A percentile compares a stretch with the other conserved stretches of the same genome.
phyloP scores from a whole-genome alignment of 352 stramenopile species.

The Globisporangium spinosum region DNA sequence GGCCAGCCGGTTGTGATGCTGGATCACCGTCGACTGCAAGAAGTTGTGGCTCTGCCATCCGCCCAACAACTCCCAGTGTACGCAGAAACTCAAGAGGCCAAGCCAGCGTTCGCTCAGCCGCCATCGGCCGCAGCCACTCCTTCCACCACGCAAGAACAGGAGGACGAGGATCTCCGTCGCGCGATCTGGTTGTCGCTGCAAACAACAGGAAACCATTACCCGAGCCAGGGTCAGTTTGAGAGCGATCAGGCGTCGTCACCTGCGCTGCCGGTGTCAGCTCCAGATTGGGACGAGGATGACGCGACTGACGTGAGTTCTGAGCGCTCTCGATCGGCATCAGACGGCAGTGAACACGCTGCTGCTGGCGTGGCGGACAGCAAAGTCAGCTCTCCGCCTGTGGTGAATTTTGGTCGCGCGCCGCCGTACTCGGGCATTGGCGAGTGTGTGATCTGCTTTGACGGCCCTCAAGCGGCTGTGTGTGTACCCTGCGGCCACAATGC shows the following conservation, averaged over 20 bases:
- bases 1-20: slow-evolving; percentile 4
- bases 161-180: slow-evolving; percentile 51
- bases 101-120: background rate
- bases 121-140: background rate
- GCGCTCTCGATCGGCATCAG: background rate
- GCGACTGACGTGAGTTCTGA: background rate
- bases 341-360: slow-evolving; percentile 11
- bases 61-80: background rate
- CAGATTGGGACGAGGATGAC: slow-evolving; percentile 38
- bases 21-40: background rate
- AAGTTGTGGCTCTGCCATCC: background rate
- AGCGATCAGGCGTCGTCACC: slow-evolving; percentile 15
- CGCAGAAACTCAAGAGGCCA: slow-evolving; percentile 1
- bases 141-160: slow-evolving; percentile 17
- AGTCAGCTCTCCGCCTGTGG: slow-evolving; percentile 13
- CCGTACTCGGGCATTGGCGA: slow-evolving; percentile 52
- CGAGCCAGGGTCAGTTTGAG: background rate
- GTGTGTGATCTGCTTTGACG: slow-evolving; percentile 81
- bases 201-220: slow-evolving; percentile 10
- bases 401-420: slow-evolving; percentile 35
- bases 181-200: slow-evolving; percentile 59
- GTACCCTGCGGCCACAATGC: slow-evolving; percentile 83
- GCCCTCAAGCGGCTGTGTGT: slow-evolving; percentile 64
- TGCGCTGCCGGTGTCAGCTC: slow-evolving; percentile 35
- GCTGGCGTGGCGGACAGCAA: background rate